Evolutionary conservation across 2,329 filamentous ascomycete species (phyloP).

Genomic region (Aspergillus quadrilineatus): DNA sequence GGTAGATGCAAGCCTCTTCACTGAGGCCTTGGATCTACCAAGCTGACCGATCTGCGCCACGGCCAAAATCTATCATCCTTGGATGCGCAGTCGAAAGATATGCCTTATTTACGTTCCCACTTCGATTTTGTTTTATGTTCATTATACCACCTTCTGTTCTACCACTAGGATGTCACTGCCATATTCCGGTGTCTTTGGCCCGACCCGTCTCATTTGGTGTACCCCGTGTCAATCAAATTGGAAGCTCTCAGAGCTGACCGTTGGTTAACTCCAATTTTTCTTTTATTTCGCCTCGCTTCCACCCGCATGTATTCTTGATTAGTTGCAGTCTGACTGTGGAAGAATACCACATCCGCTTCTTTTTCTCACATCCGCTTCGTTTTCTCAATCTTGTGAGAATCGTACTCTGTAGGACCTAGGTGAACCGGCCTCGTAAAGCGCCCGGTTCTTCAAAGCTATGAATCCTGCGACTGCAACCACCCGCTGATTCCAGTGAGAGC

Average conservation of each 20-base stretch:
- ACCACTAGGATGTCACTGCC: constrained; percentile 17
- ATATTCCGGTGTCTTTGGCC: constrained; percentile 14
- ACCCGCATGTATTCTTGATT: neutral
- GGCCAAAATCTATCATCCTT: constrained; percentile 1
- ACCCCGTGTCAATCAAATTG: constrained; percentile 1
- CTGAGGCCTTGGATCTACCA: constrained; percentile 2
- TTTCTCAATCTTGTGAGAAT: neutral
- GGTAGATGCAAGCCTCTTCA: constrained; percentile 1
- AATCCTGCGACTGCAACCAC: neutral
- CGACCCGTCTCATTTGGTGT: constrained; percentile 7
- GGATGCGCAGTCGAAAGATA: constrained; percentile 12
- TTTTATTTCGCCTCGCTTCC: neutral
- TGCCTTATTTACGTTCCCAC: constrained; percentile 2
- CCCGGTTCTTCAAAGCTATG: neutral
- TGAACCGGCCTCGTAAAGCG: neutral
- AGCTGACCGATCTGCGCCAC: constrained; percentile 9
- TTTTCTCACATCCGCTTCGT: neutral
- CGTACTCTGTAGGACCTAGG: neutral
- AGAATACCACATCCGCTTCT: neutral
- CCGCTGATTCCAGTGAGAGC: neutral
- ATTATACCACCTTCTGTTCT: constrained; percentile 25
- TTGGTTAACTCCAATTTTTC: neutral
- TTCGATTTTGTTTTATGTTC: constrained; percentile 13
- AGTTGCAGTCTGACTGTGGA: constrained; percentile 1
- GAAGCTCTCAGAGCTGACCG: constrained; percentile 1